Conservation (phyloP, 225 moss, liverwort and hornwort species). For the Neckera pumila region DNA sequence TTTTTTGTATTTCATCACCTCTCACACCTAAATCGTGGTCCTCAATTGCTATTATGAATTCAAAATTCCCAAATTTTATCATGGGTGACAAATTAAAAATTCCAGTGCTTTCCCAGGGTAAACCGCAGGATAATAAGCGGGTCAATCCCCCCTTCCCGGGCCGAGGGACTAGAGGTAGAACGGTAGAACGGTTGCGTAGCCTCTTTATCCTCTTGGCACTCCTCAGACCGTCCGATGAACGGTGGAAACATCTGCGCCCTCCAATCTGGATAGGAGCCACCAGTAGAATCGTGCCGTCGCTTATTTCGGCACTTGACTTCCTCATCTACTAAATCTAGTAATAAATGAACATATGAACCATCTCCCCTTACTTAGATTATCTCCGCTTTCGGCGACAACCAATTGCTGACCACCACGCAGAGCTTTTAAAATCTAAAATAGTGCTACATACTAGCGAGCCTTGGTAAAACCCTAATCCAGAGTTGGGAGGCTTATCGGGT, state of each 20-base stretch:
- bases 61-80: too few relatives aligned
- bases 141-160: too few relatives aligned
- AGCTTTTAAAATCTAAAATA: fast-evolving
- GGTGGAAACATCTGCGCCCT: not conserved
- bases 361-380: fast-evolving
- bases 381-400: too few relatives aligned
- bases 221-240: not conserved
- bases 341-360: not conserved
- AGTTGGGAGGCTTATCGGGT: not conserved
- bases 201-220: not conserved
- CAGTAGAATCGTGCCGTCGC: not conserved
- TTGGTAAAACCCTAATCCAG: not conserved
- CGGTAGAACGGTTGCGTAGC: not conserved
- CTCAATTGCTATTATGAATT: too few relatives aligned
- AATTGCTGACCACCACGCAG: not conserved
- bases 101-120: too few relatives aligned
- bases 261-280: not conserved
- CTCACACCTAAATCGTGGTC: too few relatives aligned
- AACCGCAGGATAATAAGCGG: too few relatives aligned
- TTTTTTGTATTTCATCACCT: too few relatives aligned
- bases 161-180: too few relatives aligned
- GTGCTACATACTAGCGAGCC: fast-evolving
- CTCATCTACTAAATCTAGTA: not conserved
- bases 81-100: too few relatives aligned
- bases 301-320: too few relatives aligned